These are phyloP conservation scores for Discostella pseudostelligera DNA, from an alignment of 108 stramenopile species.

Conservation along the genomic window DNA sequence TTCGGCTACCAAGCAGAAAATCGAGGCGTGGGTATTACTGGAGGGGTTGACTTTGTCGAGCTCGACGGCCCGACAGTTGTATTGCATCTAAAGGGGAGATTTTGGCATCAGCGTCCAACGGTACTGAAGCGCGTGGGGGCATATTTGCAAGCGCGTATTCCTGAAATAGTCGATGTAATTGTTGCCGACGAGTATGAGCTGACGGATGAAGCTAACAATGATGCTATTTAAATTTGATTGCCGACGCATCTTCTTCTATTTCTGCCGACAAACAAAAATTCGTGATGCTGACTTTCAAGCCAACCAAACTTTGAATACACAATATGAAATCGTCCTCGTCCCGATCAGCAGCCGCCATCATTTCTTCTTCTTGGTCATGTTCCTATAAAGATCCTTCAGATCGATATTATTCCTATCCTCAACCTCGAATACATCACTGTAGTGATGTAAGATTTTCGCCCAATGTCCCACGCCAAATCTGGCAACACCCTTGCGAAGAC, in stretches of 20 bases:
- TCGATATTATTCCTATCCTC: conserved; percentile 55
- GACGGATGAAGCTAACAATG: conserved; percentile 80
- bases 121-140: conserved; percentile 74
- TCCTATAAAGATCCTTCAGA: conserved; percentile 68
- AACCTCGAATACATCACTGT: conserved; percentile 33
- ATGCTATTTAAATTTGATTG: conserved; percentile 14
- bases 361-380: conserved; percentile 28
- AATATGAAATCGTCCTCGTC: background rate
- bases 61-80: conserved; percentile 83
- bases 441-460: conserved; percentile 48
- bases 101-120: conserved; percentile 90
- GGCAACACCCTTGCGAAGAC: conserved; percentile 49
- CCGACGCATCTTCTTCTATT: no score
- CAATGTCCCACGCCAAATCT: conserved; percentile 53
- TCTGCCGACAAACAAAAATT: no score
- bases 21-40: conserved; percentile 92
- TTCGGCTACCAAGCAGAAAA: conserved; percentile 94
- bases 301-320: background rate
- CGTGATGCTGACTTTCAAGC: no score
- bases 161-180: conserved; percentile 83
- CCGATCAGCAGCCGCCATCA: no score
- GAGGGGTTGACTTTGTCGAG: conserved; percentile 92
- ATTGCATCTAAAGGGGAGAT: conserved; percentile 70
- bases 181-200: conserved; percentile 82
- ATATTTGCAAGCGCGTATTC: conserved; percentile 74